phyloP scores from a whole-genome alignment of 1,284 basidiomycete genomes.

The Gomphus sp. region DNA sequence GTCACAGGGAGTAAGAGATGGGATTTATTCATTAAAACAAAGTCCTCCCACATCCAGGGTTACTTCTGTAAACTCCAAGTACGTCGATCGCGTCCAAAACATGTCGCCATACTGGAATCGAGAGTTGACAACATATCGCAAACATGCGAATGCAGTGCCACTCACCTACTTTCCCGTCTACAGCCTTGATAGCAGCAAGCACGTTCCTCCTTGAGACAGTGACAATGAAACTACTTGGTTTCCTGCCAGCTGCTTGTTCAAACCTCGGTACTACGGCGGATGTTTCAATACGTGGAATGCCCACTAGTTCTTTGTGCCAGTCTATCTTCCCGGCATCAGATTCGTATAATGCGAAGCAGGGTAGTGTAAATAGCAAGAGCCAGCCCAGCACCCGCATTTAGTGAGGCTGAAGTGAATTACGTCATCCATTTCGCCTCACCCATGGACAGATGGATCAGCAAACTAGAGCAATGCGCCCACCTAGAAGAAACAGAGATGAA shows the following conservation, averaged over 20 bases:
- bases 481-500: constrained; percentile 92
- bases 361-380: background rate
- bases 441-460: constrained; percentile 60
- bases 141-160: constrained; percentile 10
- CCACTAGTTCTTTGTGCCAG: constrained; percentile 75
- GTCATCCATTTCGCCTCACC: constrained; percentile 26
- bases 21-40: constrained; percentile 12
- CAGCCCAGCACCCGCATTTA: background rate
- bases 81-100: constrained; percentile 58
- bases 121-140: constrained; percentile 7
- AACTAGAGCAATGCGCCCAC: constrained; percentile 78
- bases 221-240: constrained; percentile 45
- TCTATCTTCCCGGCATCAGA: constrained; percentile 78
- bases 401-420: background rate
- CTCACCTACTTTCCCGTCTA: constrained; percentile 68
- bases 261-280: constrained; percentile 47
- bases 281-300: constrained; percentile 50
- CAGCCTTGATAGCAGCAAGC: constrained; percentile 65
- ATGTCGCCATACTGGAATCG: constrained; percentile 69
- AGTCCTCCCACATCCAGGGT: constrained; percentile 42
- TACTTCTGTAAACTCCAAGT: constrained; percentile 59
- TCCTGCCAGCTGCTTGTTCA: constrained; percentile 23
- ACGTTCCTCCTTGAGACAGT: constrained; percentile 72
- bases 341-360: constrained; percentile 44
- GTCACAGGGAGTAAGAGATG: constrained; percentile 10